These are phyloP conservation scores for Pseudogymnoascus sp. DNA, from an alignment of 2,329 filamentous ascomycete species.

Conservation along the genomic window DNA sequence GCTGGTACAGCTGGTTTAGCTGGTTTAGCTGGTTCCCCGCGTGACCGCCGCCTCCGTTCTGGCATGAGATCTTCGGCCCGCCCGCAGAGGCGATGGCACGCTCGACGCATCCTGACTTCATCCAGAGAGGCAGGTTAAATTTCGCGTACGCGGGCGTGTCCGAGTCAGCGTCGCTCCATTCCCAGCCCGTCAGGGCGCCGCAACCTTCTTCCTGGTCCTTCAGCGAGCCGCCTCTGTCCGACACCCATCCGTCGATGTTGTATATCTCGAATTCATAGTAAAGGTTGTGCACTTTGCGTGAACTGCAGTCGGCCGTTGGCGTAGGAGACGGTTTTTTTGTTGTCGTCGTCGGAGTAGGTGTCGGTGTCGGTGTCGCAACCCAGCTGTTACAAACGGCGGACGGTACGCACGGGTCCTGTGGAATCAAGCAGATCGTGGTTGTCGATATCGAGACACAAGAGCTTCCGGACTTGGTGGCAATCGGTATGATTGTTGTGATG, in stretches of 20 bases:
- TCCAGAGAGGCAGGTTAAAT: conserved; percentile 22
- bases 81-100: conserved; percentile 24
- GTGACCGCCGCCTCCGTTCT: not conserved
- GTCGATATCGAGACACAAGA: no score
- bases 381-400: no score
- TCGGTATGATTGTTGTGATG: no score
- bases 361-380: no score
- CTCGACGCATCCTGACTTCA: conserved; percentile 25
- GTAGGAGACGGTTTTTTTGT: no score
- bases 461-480: no score
- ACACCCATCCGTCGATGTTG: not conserved
- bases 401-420: no score
- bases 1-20: not conserved
- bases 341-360: no score
- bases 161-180: conserved; percentile 4
- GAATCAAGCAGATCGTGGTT: no score
- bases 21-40: not conserved
- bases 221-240: not conserved
- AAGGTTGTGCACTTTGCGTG: not conserved
- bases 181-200: conserved; percentile 16
- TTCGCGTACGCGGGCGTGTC: conserved; percentile 7
- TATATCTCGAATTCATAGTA: not conserved
- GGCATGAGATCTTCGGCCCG: conserved; percentile 21
- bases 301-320: no score
- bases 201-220: conserved; percentile 7